A percentile compares a stretch with the other conserved stretches of the same genome.
Evolutionary conservation across 495 filamentous ascomycete species (phyloP).

Genomic region (Penicillium bialowiezense): DNA sequence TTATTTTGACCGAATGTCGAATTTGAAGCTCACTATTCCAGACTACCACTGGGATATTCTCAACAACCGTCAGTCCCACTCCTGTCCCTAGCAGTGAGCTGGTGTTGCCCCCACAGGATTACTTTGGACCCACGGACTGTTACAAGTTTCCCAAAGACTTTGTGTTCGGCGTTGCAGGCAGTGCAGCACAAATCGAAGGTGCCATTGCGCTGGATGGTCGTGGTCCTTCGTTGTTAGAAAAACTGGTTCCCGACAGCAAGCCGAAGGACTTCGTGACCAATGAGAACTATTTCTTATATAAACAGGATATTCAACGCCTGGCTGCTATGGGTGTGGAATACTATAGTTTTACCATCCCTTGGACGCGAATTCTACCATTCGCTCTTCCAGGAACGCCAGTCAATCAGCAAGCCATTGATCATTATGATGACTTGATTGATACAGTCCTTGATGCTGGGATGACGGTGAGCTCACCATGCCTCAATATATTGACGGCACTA

Average conservation of each 20-base stretch:
- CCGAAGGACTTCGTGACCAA: conserved; percentile 40
- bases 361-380: conserved; percentile 46
- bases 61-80: conserved; percentile 33
- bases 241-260: conserved; percentile 17
- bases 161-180: conserved; percentile 50
- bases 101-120: conserved; percentile 31
- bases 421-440: conserved; percentile 48
- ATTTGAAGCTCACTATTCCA: not conserved
- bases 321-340: conserved; percentile 48
- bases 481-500: not conserved
- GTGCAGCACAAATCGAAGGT: conserved; percentile 50
- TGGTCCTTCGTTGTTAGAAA: conserved; percentile 35
- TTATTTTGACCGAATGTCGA: too few species aligned
- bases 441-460: conserved; percentile 39
- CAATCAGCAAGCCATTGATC: conserved; percentile 41
- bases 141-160: conserved; percentile 43
- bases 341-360: conserved; percentile 46
- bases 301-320: conserved; percentile 48
- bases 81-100: conserved; percentile 33
- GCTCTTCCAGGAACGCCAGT: conserved; percentile 38
- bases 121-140: conserved; percentile 28
- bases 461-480: not conserved
- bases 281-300: conserved; percentile 50
- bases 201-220: conserved; percentile 43
- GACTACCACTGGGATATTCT: conserved; percentile 27